Evolutionary conservation across 169 alveolate genomes (phyloP).

Genomic region (Cryptosporidium meleagridis): DNA sequence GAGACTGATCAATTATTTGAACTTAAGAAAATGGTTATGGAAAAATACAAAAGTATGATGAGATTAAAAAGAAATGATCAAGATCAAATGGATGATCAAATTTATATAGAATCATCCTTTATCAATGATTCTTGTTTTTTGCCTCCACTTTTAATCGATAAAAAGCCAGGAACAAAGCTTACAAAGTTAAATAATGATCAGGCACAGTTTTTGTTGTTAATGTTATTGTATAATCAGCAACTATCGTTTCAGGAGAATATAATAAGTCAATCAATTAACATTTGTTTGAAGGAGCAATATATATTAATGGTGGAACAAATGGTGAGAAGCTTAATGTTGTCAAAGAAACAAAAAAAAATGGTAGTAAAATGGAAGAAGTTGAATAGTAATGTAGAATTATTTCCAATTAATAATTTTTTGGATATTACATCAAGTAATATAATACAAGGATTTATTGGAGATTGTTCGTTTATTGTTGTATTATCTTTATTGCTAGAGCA

Average conservation of each 20-base stretch:
- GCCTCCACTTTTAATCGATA: conserved; percentile 42
- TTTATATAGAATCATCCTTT: conserved; percentile 52
- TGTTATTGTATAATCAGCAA: conserved; percentile 10
- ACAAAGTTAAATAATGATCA: conserved; percentile 20
- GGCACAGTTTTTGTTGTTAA: conserved; percentile 19
- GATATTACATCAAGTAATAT: conserved; percentile 77
- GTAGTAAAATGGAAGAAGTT: conserved; percentile 77
- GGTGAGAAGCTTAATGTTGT: conserved; percentile 48
- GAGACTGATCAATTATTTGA: conserved; percentile 31
- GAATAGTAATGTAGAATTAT: conserved; percentile 55
- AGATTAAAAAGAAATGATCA: neutral
- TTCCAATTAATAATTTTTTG: conserved; percentile 42
- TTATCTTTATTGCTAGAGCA: conserved; percentile 90
- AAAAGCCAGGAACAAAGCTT: neutral
- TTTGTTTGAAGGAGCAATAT: conserved; percentile 25
- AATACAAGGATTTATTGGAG: conserved; percentile 93
- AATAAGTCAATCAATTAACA: neutral
- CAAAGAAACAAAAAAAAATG: conserved; percentile 76
- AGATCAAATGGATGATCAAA: neutral
- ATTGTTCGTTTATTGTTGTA: conserved; percentile 91
- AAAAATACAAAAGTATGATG: conserved; percentile 14
- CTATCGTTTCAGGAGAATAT: conserved; percentile 8
- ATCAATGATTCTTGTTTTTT: conserved; percentile 36
- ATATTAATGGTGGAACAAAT: conserved; percentile 3
- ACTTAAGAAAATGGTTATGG: conserved; percentile 38